A percentile compares a stretch with the other conserved stretches of the same genome.
phyloP scores from a whole-genome alignment of 1,284 basidiomycete genomes.

The Malassezia equina region DNA sequence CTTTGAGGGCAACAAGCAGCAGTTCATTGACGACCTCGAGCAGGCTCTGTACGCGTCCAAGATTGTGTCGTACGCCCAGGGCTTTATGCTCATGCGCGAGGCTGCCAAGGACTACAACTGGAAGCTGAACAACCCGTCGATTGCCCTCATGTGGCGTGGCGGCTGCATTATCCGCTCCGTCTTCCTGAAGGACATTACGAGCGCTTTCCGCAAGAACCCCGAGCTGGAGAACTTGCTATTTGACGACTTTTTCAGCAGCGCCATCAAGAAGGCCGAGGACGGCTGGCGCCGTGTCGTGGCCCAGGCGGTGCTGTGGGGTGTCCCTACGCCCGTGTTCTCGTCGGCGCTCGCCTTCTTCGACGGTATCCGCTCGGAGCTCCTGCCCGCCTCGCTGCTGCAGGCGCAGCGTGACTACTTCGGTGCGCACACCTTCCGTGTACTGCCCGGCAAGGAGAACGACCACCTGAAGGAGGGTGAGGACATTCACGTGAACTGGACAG shows the following conservation, averaged over 20 bases:
- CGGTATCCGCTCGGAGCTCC: constrained; percentile 75
- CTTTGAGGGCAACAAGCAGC: constrained; percentile 95
- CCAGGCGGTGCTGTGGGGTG: constrained; percentile 93
- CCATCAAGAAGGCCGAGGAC: constrained; percentile 81
- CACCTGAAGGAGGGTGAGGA: constrained; percentile 64
- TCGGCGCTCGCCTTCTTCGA: constrained; percentile 98
- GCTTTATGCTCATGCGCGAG: constrained; percentile 99
- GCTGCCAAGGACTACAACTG: constrained; percentile 80
- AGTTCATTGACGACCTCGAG: constrained; percentile 97
- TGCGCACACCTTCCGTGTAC: constrained; percentile 29
- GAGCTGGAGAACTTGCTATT: constrained; percentile 87
- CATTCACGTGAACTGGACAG: constrained; percentile 62
- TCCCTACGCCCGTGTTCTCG: constrained; percentile 88
- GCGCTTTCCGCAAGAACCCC: constrained; percentile 77
- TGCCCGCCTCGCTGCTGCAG: constrained; percentile 86
- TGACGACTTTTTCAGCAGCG: constrained; percentile 96
- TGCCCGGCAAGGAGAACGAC: constrained; percentile 38
- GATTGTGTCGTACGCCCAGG: constrained; percentile 77
- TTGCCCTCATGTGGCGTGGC: constrained; percentile 98
- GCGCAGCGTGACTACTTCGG: constrained; percentile 61
- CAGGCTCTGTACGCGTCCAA: constrained; percentile 98
- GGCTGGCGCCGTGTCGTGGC: constrained; percentile 97
- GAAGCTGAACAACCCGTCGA: constrained; percentile 69
- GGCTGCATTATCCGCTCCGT: constrained; percentile 80
- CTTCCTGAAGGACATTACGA: constrained; percentile 53